These are phyloP conservation scores for Bipolaris sorokiniana DNA, from an alignment of 2,329 filamentous ascomycete genomes.

Conservation along the genomic window DNA sequence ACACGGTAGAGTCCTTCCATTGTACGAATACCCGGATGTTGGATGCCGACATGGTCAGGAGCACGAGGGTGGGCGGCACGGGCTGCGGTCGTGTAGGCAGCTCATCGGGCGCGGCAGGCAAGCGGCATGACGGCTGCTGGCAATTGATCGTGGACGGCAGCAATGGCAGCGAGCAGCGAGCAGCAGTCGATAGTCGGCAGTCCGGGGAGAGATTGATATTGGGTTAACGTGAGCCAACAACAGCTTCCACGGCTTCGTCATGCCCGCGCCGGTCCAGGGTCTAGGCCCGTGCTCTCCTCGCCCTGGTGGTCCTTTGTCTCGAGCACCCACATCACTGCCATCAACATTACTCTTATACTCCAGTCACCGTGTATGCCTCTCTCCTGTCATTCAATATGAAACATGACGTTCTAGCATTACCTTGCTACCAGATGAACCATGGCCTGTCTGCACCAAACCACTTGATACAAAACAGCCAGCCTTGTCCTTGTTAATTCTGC, in stretches of 20 bases:
- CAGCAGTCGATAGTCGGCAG: slow-evolving; percentile 3
- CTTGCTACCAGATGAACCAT: too few species aligned
- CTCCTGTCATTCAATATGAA: background rate
- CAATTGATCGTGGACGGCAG: slow-evolving; percentile 9
- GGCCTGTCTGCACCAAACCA: too few species aligned
- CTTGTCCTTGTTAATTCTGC: too few species aligned
- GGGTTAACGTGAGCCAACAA: background rate
- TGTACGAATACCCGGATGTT: slow-evolving; percentile 95
- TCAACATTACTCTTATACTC: background rate
- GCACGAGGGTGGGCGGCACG: slow-evolving; percentile 26
- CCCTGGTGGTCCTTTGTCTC: background rate
- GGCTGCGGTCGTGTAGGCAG: slow-evolving; percentile 36
- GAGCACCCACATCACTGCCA: background rate
- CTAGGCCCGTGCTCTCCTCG: background rate
- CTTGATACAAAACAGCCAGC: too few species aligned
- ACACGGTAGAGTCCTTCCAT: slow-evolving; percentile 93
- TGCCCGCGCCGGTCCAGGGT: slow-evolving; percentile 8
- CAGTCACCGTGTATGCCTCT: background rate
- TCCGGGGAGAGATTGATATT: slow-evolving; percentile 1
- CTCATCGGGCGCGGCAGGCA: slow-evolving; percentile 40
- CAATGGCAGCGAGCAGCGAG: slow-evolving; percentile 13
- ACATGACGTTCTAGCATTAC: background rate
- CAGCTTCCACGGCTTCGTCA: slow-evolving; percentile 13
- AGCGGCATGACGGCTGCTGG: slow-evolving; percentile 37
- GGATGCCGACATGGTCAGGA: slow-evolving; percentile 43